phyloP scores from a whole-genome alignment of 345 rosid genomes.

The Eucalyptus marginata region DNA sequence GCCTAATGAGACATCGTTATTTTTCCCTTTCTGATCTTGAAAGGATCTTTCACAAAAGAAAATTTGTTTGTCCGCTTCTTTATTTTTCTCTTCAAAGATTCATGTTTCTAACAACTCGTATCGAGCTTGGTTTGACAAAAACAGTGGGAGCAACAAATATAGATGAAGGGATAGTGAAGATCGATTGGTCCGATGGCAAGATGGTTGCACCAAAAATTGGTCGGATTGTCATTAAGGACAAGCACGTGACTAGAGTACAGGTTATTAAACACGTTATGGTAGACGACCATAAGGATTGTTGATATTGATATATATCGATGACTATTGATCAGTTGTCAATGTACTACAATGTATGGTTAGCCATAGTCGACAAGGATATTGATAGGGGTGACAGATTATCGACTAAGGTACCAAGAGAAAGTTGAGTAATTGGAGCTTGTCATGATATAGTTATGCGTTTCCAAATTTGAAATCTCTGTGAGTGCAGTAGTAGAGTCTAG shows the following conservation, averaged over 20 bases:
- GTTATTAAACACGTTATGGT: not conserved
- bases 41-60: not conserved
- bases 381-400: no score
- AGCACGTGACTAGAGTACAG: not conserved
- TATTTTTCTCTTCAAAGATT: not conserved
- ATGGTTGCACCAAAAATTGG: not conserved
- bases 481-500: no score
- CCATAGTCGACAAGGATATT: no score
- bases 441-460: no score
- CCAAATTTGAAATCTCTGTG: no score
- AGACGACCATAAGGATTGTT: not conserved
- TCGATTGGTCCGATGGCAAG: not conserved
- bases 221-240: not conserved
- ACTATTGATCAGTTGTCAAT: no score
- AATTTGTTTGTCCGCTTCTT: not conserved
- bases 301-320: no score
- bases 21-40: not conserved
- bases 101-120: not conserved
- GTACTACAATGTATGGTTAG: fast-evolving
- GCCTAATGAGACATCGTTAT: fast-evolving
- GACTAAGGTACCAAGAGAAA: no score
- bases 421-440: no score
- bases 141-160: not conserved
- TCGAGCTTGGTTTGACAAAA: fast-evolving
- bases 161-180: not conserved